A percentile compares a stretch with the other conserved stretches of the same genome.
These are phyloP conservation scores for Tubosaeta sp. DNA, from an alignment of 768 basidiomycete species.

Conservation along the genomic window DNA sequence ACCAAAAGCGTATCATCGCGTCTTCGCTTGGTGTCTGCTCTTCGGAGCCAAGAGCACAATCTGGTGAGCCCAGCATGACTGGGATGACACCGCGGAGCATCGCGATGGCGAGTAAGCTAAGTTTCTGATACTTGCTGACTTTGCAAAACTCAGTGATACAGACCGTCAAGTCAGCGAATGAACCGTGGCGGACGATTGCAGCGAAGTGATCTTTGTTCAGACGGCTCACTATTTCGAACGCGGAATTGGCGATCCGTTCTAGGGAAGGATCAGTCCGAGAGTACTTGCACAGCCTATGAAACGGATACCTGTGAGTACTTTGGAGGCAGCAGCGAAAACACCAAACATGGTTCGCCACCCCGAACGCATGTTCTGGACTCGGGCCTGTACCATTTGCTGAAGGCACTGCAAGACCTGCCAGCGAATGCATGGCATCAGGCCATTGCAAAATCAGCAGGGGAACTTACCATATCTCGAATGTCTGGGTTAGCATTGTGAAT, in stretches of 20 bases:
- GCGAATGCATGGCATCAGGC: neutral
- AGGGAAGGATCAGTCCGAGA: constrained; percentile 3
- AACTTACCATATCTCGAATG: constrained; percentile 85
- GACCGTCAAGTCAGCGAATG: constrained; percentile 93
- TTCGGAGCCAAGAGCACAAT: constrained; percentile 44
- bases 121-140: constrained; percentile 98
- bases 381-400: constrained; percentile 97
- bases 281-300: neutral
- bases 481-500: constrained; percentile 93
- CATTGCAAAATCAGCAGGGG: neutral
- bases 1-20: constrained; percentile 95
- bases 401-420: constrained; percentile 90
- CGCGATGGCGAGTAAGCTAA: constrained; percentile 91
- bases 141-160: constrained; percentile 99
- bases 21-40: constrained; percentile 56
- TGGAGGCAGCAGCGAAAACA: constrained; percentile 95
- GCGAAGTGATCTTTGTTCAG: constrained; percentile 88
- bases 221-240: constrained; percentile 92
- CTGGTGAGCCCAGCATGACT: constrained; percentile 82
- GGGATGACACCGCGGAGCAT: constrained; percentile 94
- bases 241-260: constrained; percentile 90
- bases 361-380: constrained; percentile 91
- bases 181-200: constrained; percentile 88
- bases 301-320: constrained; percentile 74
- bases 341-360: constrained; percentile 99